Conservation (phyloP, 1,139 yeast species). For the Hansenula sp. region DNA sequence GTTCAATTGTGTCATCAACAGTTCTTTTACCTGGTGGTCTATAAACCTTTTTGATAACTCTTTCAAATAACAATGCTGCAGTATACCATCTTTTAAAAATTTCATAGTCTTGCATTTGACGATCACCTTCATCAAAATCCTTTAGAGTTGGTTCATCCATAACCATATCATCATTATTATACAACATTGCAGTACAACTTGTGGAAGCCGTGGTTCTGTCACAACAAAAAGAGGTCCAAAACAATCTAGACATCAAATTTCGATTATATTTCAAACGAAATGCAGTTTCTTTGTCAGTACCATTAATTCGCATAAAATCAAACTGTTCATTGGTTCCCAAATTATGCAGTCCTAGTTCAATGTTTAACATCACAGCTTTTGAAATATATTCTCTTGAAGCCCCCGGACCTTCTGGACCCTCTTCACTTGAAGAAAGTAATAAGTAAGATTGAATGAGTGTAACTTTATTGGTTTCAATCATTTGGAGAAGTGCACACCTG, state of each 20-base stretch:
- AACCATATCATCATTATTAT: slow-evolving; percentile 5
- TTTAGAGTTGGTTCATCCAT: slow-evolving; percentile 6
- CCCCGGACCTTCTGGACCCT: slow-evolving; percentile 9
- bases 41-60: slow-evolving; percentile 6
- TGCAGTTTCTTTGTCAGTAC: background rate
- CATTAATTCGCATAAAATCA: slow-evolving; percentile 1
- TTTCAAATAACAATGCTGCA: slow-evolving; percentile 5
- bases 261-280: slow-evolving; percentile 6
- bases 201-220: slow-evolving; percentile 9
- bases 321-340: slow-evolving; percentile 2
- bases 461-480: slow-evolving; percentile 8
- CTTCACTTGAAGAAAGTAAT: slow-evolving; percentile 7
- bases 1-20: slow-evolving; percentile 6
- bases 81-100: slow-evolving; percentile 7
- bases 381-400: slow-evolving; percentile 5
- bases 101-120: slow-evolving; percentile 2
- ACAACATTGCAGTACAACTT: slow-evolving; percentile 9
- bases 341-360: slow-evolving; percentile 7
- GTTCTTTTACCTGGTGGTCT: slow-evolving; percentile 9
- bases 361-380: slow-evolving; percentile 5
- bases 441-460: slow-evolving; percentile 8
- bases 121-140: slow-evolving; percentile 4
- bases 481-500: slow-evolving; percentile 6
- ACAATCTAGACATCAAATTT: slow-evolving; percentile 5
- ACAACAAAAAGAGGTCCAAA: slow-evolving; percentile 10